These are phyloP conservation scores for Delphinella strobiligena DNA, from an alignment of 2,329 filamentous ascomycete species.

Conservation along the genomic window DNA sequence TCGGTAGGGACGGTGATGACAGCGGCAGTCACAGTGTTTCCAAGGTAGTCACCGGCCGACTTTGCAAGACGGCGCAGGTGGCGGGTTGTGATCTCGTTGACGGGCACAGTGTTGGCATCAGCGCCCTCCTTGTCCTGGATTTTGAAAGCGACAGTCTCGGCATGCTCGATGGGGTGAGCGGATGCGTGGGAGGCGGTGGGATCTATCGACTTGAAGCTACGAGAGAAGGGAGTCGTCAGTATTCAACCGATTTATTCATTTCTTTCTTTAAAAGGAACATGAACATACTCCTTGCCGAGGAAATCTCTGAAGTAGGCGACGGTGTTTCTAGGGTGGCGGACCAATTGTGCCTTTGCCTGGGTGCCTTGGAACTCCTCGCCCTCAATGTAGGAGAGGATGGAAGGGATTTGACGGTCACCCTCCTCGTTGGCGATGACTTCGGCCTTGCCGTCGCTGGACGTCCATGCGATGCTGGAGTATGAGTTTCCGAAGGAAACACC, in stretches of 20 bases:
- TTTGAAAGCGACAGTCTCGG: conserved; percentile 64
- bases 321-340: conserved; percentile 87
- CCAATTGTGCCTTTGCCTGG: conserved; percentile 86
- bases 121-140: conserved; percentile 54
- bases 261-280: not conserved
- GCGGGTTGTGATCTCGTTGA: conserved; percentile 72
- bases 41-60: conserved; percentile 83
- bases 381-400: conserved; percentile 84
- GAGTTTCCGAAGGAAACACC: conserved; percentile 97
- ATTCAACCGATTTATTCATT: too few species aligned
- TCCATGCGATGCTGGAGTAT: conserved; percentile 93
- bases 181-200: conserved; percentile 89
- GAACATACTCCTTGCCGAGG: conserved; percentile 73
- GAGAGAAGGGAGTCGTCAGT: conserved; percentile 1
- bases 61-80: conserved; percentile 70
- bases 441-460: conserved; percentile 75
- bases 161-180: conserved; percentile 70
- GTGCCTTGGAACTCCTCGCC: conserved; percentile 95
- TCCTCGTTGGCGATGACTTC: conserved; percentile 99
- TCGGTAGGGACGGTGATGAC: conserved; percentile 92
- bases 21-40: conserved; percentile 86
- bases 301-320: conserved; percentile 94
- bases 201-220: conserved; percentile 83
- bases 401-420: conserved; percentile 94
- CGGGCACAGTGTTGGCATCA: conserved; percentile 52